Evolutionary conservation across 768 basidiomycete species (phyloP).

Genomic region (Gymnopilus dilepis): DNA sequence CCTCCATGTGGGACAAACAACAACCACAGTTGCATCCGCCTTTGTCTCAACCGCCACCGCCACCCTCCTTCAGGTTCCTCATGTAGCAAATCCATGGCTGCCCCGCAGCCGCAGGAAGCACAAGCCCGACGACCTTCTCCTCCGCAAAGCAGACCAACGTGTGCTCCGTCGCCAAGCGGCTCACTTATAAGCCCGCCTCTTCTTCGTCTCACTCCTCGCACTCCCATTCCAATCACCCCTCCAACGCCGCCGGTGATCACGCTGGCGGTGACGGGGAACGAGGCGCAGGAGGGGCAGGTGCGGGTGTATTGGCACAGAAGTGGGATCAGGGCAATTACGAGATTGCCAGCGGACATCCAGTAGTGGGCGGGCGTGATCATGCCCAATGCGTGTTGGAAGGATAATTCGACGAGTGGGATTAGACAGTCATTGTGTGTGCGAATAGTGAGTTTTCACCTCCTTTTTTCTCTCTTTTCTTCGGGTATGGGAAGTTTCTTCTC

Average conservation of each 20-base stretch:
- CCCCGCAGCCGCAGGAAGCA: not conserved
- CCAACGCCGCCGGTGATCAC: too few species aligned
- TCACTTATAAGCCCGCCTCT: constrained; percentile 93
- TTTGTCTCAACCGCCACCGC: too few species aligned
- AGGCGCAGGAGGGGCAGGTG: constrained; percentile 50
- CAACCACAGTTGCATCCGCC: not conserved
- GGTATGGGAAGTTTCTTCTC: too few species aligned
- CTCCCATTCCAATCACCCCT: not conserved
- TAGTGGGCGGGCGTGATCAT: constrained; percentile 99
- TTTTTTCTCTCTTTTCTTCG: not conserved
- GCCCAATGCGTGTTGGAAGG: constrained; percentile 98
- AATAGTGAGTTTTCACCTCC: constrained; percentile 83
- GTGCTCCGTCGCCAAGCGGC: constrained; percentile 94
- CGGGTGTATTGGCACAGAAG: too few species aligned
- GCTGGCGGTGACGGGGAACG: not conserved
- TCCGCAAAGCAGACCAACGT: constrained; percentile 77
- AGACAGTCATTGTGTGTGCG: constrained; percentile 97
- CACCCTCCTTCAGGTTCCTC: not conserved
- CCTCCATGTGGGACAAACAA: constrained; percentile 87
- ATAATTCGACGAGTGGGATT: constrained; percentile 90
- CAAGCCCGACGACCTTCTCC: constrained; percentile 18
- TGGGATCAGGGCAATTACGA: constrained; percentile 61
- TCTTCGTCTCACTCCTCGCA: constrained; percentile 54
- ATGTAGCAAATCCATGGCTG: not conserved
- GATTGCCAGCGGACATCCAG: constrained; percentile 88